Base-by-base conservation (phyloP, 495 filamentous ascomycete species). In the Pyrenopolyporus hunteri region DNA sequence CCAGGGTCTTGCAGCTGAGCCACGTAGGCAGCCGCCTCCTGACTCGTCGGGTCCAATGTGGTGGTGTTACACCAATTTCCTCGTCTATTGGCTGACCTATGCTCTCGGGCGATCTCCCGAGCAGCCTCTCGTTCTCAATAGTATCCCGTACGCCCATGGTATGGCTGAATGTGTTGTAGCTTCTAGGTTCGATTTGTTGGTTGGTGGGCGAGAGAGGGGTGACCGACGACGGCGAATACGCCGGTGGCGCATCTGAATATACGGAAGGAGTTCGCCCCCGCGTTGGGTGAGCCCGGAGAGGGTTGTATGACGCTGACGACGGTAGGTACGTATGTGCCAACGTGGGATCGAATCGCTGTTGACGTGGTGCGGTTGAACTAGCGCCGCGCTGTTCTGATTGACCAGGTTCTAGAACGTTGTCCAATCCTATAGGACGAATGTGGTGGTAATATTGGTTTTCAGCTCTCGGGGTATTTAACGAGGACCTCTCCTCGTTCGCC, bases 221-320 rank as follows among this genome's bases (percentile, higher is more conserved):
- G 1, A 63, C 67, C 11, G 76, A 71, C 3, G 72, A 76, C 4
- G 76, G 75, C 2, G 75, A 75, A 55, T 80, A 81, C 0, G 77
- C 77, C 1, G 78, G 78, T 13, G 77, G 78, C 3, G 76, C 76
- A 23, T 81, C 76, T 10, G 68, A 66, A 43, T 74, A 76, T 52
- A 74, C 29, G 26, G 71, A 67, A 31, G 64, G 52, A 1, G 67
- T 63, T 29, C 63, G 39, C 5, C 56, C 47, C 39, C 49, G 39
- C 28, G 36, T 50, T 25, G 44, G 37, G 16, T 57, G 55, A 10
- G 9, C 17, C 39, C 26, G 40, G 22, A 52, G 36, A 29, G 49
- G 25, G n/a, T 26, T 43, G 4, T 48, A 47, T n/a, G 61, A 51
- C 14, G 61, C 28, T 70, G 70, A 70, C 64, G 67, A 66, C 26